These are phyloP conservation scores for Acarospora socialis DNA, from an alignment of 2,329 filamentous ascomycete species.

Conservation along the genomic window DNA sequence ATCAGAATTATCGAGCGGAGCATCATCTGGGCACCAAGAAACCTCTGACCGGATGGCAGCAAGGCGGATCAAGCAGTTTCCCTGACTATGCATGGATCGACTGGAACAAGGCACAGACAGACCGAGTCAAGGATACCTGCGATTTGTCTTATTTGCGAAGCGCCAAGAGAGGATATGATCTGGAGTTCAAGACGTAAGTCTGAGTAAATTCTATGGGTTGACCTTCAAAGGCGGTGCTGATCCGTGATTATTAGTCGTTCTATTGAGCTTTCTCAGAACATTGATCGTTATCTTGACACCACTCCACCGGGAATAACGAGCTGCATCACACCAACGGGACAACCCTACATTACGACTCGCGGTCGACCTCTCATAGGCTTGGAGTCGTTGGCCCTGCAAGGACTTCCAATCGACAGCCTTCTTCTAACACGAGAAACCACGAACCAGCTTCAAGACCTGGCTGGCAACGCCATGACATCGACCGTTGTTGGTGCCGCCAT, in stretches of 20 bases:
- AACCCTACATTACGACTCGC: slow-evolving; percentile 45
- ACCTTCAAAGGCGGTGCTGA: slow-evolving; percentile 2
- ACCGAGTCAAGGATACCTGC: slow-evolving; percentile 50
- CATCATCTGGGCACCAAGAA: slow-evolving; percentile 38
- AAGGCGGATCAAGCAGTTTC: slow-evolving; percentile 37
- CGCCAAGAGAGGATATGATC: slow-evolving; percentile 38
- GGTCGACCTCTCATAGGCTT: slow-evolving; percentile 47
- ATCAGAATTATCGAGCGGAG: slow-evolving; percentile 39
- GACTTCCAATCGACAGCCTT: slow-evolving; percentile 49
- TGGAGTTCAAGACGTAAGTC: slow-evolving; percentile 40
- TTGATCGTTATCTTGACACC: slow-evolving; percentile 43
- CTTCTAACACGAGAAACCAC: slow-evolving; percentile 50
- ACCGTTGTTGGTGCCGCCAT: slow-evolving; percentile 55
- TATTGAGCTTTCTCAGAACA: slow-evolving; percentile 58
- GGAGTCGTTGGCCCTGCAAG: slow-evolving; percentile 53
- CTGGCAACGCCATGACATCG: slow-evolving; percentile 67
- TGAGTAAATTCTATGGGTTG: not conserved
- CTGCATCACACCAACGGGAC: slow-evolving; percentile 54
- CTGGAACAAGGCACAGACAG: slow-evolving; percentile 38
- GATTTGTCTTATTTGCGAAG: slow-evolving; percentile 47
- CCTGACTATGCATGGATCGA: slow-evolving; percentile 41
- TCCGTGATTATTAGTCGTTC: slow-evolving; percentile 19
- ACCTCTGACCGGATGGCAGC: slow-evolving; percentile 46
- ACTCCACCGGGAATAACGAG: slow-evolving; percentile 42
- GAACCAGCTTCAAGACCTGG: slow-evolving; percentile 50